These are phyloP conservation scores for Citrus hindsii DNA, from an alignment of 345 rosid genomes.

Conservation along the genomic window DNA sequence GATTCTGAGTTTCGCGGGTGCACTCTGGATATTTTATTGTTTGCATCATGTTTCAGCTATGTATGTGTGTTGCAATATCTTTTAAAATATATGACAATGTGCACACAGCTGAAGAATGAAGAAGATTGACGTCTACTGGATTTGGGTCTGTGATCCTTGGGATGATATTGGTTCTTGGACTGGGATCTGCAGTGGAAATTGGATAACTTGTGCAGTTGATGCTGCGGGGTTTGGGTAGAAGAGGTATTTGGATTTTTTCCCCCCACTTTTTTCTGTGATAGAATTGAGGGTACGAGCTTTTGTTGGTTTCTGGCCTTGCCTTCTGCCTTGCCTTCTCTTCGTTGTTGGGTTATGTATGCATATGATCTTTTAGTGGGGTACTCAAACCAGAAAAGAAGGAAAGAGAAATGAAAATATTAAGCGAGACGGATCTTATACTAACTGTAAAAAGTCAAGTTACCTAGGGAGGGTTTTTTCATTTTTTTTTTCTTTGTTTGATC, in stretches of 20 bases:
- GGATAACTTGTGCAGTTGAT: not conserved
- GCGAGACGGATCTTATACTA: not conserved
- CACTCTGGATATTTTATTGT: not conserved
- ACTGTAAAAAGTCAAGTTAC: not conserved
- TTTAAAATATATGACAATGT: not conserved
- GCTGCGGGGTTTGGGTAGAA: not conserved
- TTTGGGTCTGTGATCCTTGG: not conserved
- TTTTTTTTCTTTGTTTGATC: not conserved
- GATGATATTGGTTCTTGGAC: not conserved
- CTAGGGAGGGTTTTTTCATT: not conserved
- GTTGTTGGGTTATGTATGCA: not conserved
- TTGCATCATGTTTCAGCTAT: not conserved
- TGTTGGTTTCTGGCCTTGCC: not conserved
- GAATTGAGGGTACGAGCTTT: constrained; percentile 1
- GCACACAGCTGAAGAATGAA: not conserved
- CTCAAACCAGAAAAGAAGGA: not conserved
- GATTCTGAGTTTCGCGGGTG: not conserved
- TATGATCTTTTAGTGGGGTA: not conserved
- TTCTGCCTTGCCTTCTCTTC: too few relatives aligned
- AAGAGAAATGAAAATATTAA: not conserved
- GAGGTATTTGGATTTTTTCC: not conserved
- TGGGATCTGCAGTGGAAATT: not conserved
- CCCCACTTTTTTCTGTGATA: not conserved
- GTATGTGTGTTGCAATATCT: not conserved
- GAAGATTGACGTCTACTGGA: not conserved